Percentiles rank a stretch among this genome's conserved stretches.
These are phyloP conservation scores for Coriaria nepalensis DNA, from an alignment of 306 rosid genomes.

Conservation along the genomic window DNA sequence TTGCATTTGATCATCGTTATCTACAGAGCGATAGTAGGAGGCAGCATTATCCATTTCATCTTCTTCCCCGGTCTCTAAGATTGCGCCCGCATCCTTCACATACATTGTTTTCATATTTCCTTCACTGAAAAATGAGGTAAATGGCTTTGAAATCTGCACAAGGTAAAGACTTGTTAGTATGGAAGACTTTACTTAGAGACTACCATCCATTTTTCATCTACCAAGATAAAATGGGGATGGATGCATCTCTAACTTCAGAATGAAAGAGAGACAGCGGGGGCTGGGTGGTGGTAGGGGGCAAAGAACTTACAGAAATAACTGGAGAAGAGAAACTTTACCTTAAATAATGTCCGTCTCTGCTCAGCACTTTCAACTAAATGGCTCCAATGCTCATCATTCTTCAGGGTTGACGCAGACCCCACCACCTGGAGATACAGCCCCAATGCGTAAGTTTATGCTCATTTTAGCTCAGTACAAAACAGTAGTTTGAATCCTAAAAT, in stretches of 20 bases:
- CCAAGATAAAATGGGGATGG: background rate
- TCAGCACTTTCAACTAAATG: slow-evolving; percentile 77
- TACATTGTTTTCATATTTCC: slow-evolving; percentile 43
- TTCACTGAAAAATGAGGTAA: slow-evolving; percentile 53
- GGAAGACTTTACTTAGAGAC: background rate
- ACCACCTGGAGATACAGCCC: slow-evolving; percentile 43
- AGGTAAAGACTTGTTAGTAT: background rate
- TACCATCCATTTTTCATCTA: background rate
- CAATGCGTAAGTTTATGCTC: background rate
- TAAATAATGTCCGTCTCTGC: slow-evolving; percentile 35
- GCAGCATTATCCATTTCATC: slow-evolving; percentile 12
- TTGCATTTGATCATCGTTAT: slow-evolving; percentile 21
- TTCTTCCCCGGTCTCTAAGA: background rate
- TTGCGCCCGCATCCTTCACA: slow-evolving; percentile 18
- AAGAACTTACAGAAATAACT: background rate
- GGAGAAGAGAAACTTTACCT: slow-evolving; percentile 33
- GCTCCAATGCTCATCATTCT: slow-evolving; percentile 58
- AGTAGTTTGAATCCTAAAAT: too few relatives aligned
- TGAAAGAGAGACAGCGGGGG: too few relatives aligned
- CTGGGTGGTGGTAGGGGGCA: too few relatives aligned
- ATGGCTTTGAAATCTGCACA: slow-evolving; percentile 64
- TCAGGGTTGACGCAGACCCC: slow-evolving; percentile 81
- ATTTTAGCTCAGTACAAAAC: too few relatives aligned
- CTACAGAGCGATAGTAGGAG: slow-evolving; percentile 3
- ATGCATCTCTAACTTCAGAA: too few relatives aligned